Conservation (phyloP, 306 rosid species). For the Vachellia pachyceras region DNA sequence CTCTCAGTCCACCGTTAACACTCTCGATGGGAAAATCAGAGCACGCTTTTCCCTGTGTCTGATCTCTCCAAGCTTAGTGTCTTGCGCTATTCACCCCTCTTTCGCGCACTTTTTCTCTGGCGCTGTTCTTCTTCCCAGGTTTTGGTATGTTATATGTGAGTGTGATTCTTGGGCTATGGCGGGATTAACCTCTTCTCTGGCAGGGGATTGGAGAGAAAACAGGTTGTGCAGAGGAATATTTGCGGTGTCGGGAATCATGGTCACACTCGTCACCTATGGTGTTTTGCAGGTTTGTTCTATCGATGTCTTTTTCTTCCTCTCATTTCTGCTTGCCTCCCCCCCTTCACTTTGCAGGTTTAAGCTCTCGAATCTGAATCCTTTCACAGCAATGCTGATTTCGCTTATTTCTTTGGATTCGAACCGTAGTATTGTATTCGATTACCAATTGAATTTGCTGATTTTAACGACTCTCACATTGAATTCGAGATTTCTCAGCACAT, state of each 20-base stretch:
- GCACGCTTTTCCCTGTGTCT: background rate
- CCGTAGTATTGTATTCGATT: background rate
- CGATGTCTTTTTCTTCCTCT: background rate
- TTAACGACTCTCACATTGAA: background rate
- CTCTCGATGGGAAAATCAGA: background rate
- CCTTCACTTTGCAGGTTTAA: background rate
- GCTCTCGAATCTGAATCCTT: background rate
- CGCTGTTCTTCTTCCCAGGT: slow-evolving; percentile 6
- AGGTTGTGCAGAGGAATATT: slow-evolving; percentile 68
- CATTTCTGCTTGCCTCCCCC: background rate
- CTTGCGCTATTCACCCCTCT: background rate
- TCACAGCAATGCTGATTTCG: slow-evolving; percentile 26
- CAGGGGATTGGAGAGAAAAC: slow-evolving; percentile 42
- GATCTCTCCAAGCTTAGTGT: slow-evolving; percentile 33
- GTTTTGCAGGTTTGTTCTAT: slow-evolving; percentile 71
- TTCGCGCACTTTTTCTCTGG: background rate
- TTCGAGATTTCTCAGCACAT: background rate
- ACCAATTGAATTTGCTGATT: background rate
- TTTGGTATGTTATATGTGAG: slow-evolving; percentile 23
- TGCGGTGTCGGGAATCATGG: slow-evolving; percentile 88
- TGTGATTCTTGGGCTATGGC: slow-evolving; percentile 54
- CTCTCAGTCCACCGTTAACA: background rate
- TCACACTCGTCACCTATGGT: slow-evolving; percentile 93
- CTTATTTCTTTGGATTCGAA: background rate
- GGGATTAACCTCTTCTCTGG: slow-evolving; percentile 48